phyloP scores from a whole-genome alignment of 2,329 filamentous ascomycete species.

The Ploettnerulaceae sp. region DNA sequence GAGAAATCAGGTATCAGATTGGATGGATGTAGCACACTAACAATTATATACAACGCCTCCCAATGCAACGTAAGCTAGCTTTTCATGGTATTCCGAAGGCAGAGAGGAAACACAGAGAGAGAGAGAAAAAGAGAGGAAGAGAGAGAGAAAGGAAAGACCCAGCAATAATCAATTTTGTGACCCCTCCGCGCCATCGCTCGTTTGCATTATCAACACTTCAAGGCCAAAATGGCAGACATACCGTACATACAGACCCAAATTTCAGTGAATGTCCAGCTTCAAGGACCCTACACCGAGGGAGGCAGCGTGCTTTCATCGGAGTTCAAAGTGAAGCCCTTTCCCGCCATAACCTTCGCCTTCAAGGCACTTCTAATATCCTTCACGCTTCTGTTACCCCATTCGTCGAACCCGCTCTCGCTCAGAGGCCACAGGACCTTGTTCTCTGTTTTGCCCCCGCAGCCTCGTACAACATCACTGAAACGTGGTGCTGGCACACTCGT shows the following conservation, averaged over 20 bases:
- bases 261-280: too few relatives aligned
- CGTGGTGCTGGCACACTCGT: slow-evolving; percentile 21
- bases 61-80: slow-evolving; percentile 3
- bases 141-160: neutral
- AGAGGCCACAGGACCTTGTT: slow-evolving; percentile 36
- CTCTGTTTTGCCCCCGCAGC: slow-evolving; percentile 11
- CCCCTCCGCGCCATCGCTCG: neutral
- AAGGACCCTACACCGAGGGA: too few relatives aligned
- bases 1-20: too few relatives aligned
- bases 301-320: neutral
- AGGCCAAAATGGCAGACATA: neutral
- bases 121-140: neutral
- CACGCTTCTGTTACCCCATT: slow-evolving; percentile 42
- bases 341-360: slow-evolving; percentile 28
- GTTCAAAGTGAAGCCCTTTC: slow-evolving; percentile 1
- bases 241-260: neutral
- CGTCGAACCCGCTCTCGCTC: slow-evolving; percentile 38
- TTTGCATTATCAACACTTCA: neutral
- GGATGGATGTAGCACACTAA: too few relatives aligned
- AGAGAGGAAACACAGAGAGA: too few relatives aligned
- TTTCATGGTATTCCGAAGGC: too few relatives aligned
- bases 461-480: slow-evolving; percentile 22
- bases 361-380: slow-evolving; percentile 39
- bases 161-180: neutral
- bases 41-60: slow-evolving; percentile 1